Evolutionary conservation across 768 basidiomycete genomes (phyloP), one percentile per base, ranked within the genome.

Genomic region (Dentipellis fragilis): DNA sequence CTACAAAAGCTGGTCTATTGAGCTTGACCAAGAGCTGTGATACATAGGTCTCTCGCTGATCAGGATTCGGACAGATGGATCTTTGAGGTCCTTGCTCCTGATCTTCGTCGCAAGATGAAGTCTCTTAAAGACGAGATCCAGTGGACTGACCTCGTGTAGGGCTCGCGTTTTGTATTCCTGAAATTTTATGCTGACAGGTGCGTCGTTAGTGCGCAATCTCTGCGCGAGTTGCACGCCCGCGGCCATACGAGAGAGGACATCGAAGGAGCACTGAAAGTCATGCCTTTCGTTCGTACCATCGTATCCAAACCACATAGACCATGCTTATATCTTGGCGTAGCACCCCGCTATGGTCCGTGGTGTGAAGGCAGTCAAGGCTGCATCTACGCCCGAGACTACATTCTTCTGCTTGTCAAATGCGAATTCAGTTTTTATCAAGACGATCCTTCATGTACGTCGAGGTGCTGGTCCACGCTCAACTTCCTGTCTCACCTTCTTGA

Each of bases 21-120:
- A 6, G 46, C 29, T 37, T 14, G 19, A 34, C 42, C 22, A 59
- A 55, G 35, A 56, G 36, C 34, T 21, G 17, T 17, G 37, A 22
- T 19, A 17, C 12, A 19, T 39, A 92, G 89, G 89, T 92, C 89
- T 37, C 79, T 89, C 71, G 84, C 85, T 54, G 95, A 99, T 72
- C 94, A 98, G 73, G 96, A 99, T 73, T 87, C 93, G 0, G 96
- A 98, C 70, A 76, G 93, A 71, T 99, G 87, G 81, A 73, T 93
- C 57, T 84, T 91, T 60, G 91, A 94, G 68, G 91, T 95, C 56
- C 79, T 93, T 36, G 87, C 85, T 0, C 85, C 86, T 2, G 83
- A 90, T 62, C 75, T 97, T 46, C 88, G 96, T 54, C 75, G 90
- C 49, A 82, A 88, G 66, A 83, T 96, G 76, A 79, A 89, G 65